These are phyloP conservation scores for Cruciata laevipes DNA, from an alignment of 257 asterid genomes.

Conservation along the genomic window DNA sequence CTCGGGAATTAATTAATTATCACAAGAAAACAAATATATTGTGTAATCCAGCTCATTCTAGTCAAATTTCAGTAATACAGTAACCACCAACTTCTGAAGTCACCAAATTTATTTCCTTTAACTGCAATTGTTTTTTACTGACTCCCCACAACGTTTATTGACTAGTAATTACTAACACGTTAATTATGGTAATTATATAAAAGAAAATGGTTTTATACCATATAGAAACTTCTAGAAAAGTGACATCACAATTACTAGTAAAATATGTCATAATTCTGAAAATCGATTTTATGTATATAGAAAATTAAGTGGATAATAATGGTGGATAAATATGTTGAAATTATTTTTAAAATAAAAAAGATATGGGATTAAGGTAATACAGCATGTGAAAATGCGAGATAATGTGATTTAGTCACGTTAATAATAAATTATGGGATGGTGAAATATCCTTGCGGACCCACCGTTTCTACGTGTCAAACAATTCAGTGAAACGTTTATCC, in stretches of 20 bases:
- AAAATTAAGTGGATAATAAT: no score
- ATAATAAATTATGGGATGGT: neutral
- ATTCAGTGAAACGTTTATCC: neutral
- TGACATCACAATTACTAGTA: neutral
- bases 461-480: neutral
- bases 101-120: neutral
- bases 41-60: conserved; percentile 2
- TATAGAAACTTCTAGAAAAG: neutral
- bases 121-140: neutral
- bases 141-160: neutral
- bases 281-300: no score
- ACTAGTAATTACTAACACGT: neutral
- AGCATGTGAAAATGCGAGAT: no score
- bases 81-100: neutral
- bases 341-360: no score
- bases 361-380: no score
- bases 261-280: no score
- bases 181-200: no score
- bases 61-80: neutral
- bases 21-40: neutral
- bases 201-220: neutral
- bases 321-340: no score
- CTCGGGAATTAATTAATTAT: neutral
- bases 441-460: neutral
- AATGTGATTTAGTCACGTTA: neutral